Conservation (phyloP, 202 grass and related monocot genomes). For the Schoenoplectus tabernaemontani region DNA sequence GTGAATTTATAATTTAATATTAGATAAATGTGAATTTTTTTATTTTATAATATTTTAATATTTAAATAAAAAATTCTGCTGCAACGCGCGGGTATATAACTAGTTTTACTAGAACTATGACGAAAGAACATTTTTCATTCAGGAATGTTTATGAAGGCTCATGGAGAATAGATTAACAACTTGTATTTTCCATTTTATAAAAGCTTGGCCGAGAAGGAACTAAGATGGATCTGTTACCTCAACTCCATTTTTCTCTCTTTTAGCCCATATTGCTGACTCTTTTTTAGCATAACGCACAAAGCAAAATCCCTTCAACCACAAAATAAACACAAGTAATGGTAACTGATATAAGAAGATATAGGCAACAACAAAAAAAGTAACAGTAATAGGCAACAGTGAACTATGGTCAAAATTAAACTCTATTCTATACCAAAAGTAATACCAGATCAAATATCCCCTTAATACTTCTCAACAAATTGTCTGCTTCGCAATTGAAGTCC, state of each 20-base stretch:
- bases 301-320: constrained; percentile 57
- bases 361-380: neutral
- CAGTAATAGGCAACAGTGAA: neutral
- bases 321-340: neutral
- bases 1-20: too few relatives aligned
- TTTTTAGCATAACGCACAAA: constrained; percentile 64
- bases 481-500: neutral
- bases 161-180: neutral
- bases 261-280: constrained; percentile 50
- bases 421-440: neutral
- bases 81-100: too few relatives aligned
- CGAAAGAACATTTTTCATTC: neutral
- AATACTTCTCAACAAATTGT: neutral
- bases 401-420: neutral
- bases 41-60: too few relatives aligned
- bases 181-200: neutral
- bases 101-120: neutral
- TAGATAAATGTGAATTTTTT: too few relatives aligned
- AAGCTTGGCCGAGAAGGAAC: constrained; percentile 7
- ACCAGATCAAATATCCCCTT: neutral
- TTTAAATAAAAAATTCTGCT: too few relatives aligned
- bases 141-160: neutral
- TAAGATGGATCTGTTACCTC: constrained; percentile 37
- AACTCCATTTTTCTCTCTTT: constrained; percentile 51
- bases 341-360: neutral